These are phyloP conservation scores for Pilasporangium apinafurcum DNA, from an alignment of 352 stramenopile species.

Conservation along the genomic window DNA sequence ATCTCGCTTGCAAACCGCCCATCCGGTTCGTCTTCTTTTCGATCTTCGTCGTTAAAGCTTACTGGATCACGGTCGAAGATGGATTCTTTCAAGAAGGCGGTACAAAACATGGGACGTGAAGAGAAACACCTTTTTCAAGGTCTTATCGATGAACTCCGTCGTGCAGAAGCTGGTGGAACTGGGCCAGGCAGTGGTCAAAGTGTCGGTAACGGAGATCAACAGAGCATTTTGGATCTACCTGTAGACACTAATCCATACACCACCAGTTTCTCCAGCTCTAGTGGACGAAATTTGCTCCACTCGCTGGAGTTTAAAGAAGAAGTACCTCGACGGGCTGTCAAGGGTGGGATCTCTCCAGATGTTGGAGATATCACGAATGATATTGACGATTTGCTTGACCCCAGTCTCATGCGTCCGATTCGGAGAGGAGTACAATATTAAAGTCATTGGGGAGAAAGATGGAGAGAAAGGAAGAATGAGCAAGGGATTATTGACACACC, in stretches of 20 bases:
- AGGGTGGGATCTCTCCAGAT: slow-evolving; percentile 1
- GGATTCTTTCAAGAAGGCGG: slow-evolving; percentile 43
- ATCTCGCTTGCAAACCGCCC: slow-evolving; percentile 55
- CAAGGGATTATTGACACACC: too few species aligned
- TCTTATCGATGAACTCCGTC: slow-evolving; percentile 39
- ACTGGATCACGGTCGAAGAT: slow-evolving; percentile 51
- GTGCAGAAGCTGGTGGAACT: slow-evolving; percentile 4
- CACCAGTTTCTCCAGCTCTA: slow-evolving; percentile 22
- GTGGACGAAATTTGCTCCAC: slow-evolving; percentile 29
- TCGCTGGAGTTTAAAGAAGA: slow-evolving; percentile 22
- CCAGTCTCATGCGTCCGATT: slow-evolving; percentile 57
- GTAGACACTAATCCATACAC: slow-evolving; percentile 33
- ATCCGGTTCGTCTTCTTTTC: slow-evolving; percentile 12
- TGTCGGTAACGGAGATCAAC: background rate
- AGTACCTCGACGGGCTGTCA: slow-evolving; percentile 6
- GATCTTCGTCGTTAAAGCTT: slow-evolving; percentile 35
- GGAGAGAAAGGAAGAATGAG: too few species aligned
- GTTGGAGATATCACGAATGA: slow-evolving; percentile 8
- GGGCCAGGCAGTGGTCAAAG: slow-evolving; percentile 8
- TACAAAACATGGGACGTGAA: slow-evolving; percentile 48
- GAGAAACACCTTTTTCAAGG: slow-evolving; percentile 69
- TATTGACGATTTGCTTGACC: slow-evolving; percentile 42
- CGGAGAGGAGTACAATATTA: slow-evolving; percentile 55
- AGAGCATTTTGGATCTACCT: slow-evolving; percentile 24
- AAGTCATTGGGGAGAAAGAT: too few species aligned